Conservation (phyloP, 768 basidiomycete species). For the Mrakia gelida region DNA sequence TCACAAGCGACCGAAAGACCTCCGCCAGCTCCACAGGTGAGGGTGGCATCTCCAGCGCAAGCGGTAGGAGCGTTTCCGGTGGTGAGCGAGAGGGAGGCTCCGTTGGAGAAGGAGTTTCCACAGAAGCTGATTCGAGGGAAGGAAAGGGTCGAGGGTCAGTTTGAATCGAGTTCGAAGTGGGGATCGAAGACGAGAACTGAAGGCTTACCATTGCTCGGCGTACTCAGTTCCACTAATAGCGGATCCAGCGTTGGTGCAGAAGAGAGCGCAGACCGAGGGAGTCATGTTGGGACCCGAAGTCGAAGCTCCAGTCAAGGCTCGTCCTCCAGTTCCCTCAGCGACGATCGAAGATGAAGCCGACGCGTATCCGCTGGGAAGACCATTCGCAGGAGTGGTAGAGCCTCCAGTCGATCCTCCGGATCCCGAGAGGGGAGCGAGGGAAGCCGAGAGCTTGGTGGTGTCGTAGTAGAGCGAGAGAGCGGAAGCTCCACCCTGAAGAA, state of each 20-base stretch:
- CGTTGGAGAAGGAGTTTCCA: conserved; percentile 55
- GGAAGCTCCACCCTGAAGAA: too few relatives aligned
- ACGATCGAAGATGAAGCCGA: not conserved
- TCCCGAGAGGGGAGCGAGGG: too few relatives aligned
- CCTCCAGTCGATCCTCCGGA: too few relatives aligned
- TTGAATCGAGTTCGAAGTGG: not conserved
- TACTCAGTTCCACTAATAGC: conserved; percentile 37
- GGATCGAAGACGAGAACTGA: not conserved
- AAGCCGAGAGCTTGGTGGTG: too few relatives aligned
- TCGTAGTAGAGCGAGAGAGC: too few relatives aligned
- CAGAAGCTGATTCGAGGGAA: conserved; percentile 38
- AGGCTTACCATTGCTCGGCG: not conserved
- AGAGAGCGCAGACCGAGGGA: conserved; percentile 34
- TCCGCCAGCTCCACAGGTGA: conserved; percentile 25
- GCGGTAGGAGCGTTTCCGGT: not conserved
- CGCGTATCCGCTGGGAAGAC: not conserved
- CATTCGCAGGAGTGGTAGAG: too few relatives aligned
- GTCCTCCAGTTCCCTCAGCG: conserved; percentile 25
- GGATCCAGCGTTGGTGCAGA: conserved; percentile 36
- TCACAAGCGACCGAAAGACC: conserved; percentile 32
- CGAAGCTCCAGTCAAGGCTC: conserved; percentile 37
- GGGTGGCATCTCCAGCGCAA: conserved; percentile 15
- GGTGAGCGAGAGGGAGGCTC: conserved; percentile 36
- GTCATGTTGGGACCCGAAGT: conserved; percentile 35
- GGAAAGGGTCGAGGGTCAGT: too few relatives aligned